Evolutionary conservation across 108 stramenopile species (phyloP).

Genomic region (Nitzschia sp.): DNA sequence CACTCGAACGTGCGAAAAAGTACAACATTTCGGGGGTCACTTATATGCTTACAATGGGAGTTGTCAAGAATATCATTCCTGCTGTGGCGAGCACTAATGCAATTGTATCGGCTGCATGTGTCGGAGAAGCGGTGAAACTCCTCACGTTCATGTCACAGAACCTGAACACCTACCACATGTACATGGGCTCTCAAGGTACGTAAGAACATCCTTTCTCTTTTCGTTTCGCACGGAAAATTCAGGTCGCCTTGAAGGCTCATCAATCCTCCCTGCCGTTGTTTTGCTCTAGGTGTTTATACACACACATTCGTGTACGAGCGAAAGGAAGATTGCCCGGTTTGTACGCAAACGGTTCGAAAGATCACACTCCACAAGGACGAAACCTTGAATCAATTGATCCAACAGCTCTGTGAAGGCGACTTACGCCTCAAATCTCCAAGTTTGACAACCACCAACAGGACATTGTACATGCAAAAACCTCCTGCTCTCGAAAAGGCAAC

Average conservation of each 20-base stretch:
- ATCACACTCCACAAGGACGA: slow-evolving; percentile 42
- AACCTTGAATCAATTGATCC: slow-evolving; percentile 81
- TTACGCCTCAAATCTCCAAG: slow-evolving; percentile 88
- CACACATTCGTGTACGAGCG: slow-evolving; percentile 91
- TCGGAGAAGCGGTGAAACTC: slow-evolving; percentile 94
- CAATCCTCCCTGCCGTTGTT: slow-evolving; percentile 56
- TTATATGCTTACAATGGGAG: slow-evolving; percentile 95
- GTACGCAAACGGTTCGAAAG: slow-evolving; percentile 59
- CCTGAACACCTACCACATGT: slow-evolving; percentile 97
- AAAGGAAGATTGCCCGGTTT: slow-evolving; percentile 91
- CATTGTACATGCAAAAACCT: slow-evolving; percentile 94
- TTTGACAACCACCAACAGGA: slow-evolving; percentile 66
- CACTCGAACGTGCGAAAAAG: slow-evolving; percentile 77
- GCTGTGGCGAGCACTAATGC: slow-evolving; percentile 99
- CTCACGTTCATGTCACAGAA: slow-evolving; percentile 91
- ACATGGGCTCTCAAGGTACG: slow-evolving; percentile 83
- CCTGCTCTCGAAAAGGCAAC: slow-evolving; percentile 85
- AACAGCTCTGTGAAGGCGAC: slow-evolving; percentile 66
- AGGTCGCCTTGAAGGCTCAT: too few relatives aligned
- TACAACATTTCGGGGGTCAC: slow-evolving; percentile 91
- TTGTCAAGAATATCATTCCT: slow-evolving; percentile 99
- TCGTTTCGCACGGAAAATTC: too few relatives aligned
- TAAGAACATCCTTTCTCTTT: too few relatives aligned
- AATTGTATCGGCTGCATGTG: slow-evolving; percentile 94
- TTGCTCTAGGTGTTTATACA: slow-evolving; percentile 63